Evolutionary conservation across 768 basidiomycete species (phyloP).

Genomic region (Gymnopilus dilepis): DNA sequence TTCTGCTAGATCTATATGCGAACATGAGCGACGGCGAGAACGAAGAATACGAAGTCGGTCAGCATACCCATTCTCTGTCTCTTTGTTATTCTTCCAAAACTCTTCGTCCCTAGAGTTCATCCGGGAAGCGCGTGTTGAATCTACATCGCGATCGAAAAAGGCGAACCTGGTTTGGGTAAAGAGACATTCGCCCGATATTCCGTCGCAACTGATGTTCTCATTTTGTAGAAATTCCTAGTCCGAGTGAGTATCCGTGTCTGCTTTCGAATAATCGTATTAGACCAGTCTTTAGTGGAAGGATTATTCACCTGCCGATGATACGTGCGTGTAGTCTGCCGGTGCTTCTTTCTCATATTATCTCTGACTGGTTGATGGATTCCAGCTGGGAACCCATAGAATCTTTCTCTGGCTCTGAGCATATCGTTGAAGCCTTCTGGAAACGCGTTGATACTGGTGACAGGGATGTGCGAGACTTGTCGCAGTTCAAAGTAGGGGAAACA

Average conservation of each 20-base stretch:
- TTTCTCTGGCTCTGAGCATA: slow-evolving; percentile 60
- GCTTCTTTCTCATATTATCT: not conserved
- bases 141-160: slow-evolving; percentile 39
- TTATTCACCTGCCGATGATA: slow-evolving; percentile 56
- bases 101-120: slow-evolving; percentile 52
- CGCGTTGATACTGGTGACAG: slow-evolving; percentile 52
- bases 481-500: slow-evolving; percentile 60
- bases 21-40: slow-evolving; percentile 43
- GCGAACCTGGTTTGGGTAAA: slow-evolving; percentile 57
- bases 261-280: not conserved
- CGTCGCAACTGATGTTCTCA: slow-evolving; percentile 16
- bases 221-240: slow-evolving; percentile 57
- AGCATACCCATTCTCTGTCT: slow-evolving; percentile 29
- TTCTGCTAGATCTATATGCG: not conserved
- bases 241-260: slow-evolving; percentile 46
- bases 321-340: slow-evolving; percentile 45
- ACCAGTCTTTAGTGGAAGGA: slow-evolving; percentile 60
- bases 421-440: slow-evolving; percentile 58
- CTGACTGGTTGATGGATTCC: not conserved
- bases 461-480: slow-evolving; percentile 50
- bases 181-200: slow-evolving; percentile 6
- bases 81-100: not conserved
- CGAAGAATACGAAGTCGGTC: slow-evolving; percentile 70
- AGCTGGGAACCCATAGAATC: slow-evolving; percentile 76
- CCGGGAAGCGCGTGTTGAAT: slow-evolving; percentile 53